These are phyloP conservation scores for Skeletonema marinoi DNA, from an alignment of 108 stramenopile genomes.

Conservation along the genomic window DNA sequence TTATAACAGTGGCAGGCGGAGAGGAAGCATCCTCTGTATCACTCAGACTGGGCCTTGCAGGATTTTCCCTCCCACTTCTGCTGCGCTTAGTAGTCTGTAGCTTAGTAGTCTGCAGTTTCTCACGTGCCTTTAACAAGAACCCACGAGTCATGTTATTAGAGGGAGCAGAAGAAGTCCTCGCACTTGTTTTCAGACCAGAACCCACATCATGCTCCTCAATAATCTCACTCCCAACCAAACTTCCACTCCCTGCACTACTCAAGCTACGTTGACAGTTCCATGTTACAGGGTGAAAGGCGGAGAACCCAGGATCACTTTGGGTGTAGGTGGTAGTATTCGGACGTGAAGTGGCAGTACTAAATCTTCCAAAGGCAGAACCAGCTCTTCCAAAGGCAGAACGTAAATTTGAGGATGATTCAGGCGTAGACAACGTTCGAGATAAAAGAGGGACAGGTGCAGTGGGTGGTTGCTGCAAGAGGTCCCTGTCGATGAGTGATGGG, in stretches of 20 bases:
- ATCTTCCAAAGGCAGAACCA: neutral
- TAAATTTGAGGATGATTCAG: neutral
- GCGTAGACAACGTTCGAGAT: neutral
- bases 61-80: conserved; percentile 1
- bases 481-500: neutral
- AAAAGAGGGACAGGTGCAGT: neutral
- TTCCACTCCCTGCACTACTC: conserved; percentile 1
- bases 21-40: neutral
- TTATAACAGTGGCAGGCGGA: neutral
- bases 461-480: neutral
- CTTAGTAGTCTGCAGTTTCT: neutral
- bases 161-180: neutral
- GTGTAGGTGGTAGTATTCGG: neutral
- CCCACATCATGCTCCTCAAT: neutral
- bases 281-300: neutral
- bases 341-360: neutral
- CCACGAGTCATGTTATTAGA: neutral
- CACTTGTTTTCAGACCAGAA: neutral
- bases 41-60: neutral
- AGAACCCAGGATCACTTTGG: neutral
- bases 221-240: conserved; percentile 1
- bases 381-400: neutral
- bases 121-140: neutral
- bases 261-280: conserved; percentile 2
- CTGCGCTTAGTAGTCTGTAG: neutral